These are phyloP conservation scores for Podaxis carcinomalis DNA, from an alignment of 768 basidiomycete genomes.

Conservation along the genomic window DNA sequence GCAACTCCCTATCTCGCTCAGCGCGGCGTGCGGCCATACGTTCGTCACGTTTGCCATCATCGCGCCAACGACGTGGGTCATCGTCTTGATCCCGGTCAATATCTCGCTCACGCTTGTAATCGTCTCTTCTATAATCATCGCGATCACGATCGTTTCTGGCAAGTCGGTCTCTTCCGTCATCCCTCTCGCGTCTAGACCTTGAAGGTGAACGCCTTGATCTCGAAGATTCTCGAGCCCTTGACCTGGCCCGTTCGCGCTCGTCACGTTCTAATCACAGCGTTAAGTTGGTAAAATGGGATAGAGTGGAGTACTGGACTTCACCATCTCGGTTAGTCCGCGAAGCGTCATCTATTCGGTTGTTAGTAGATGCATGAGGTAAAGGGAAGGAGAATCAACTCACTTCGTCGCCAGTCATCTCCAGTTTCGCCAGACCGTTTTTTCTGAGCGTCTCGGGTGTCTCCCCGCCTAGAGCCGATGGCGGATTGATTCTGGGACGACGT, in stretches of 20 bases:
- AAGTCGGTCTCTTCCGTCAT: constrained; percentile 27
- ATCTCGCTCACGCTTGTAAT: constrained; percentile 38
- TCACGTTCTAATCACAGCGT: constrained; percentile 64
- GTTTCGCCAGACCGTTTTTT: constrained; percentile 72
- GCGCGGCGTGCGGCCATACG: constrained; percentile 60
- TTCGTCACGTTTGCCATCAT: constrained; percentile 80
- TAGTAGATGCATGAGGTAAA: constrained; percentile 11
- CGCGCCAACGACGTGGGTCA: constrained; percentile 74
- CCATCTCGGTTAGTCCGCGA: constrained; percentile 54
- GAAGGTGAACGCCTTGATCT: constrained; percentile 57
- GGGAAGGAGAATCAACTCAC: constrained; percentile 35
- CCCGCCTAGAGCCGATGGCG: constrained; percentile 40
- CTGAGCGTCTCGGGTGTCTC: constrained; percentile 53
- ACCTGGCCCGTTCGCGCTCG: constrained; percentile 60
- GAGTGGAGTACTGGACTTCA: constrained; percentile 26
- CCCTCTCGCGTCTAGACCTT: constrained; percentile 42
- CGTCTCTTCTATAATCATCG: constrained; percentile 31
- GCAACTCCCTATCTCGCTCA: constrained; percentile 43
- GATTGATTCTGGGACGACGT: constrained; percentile 31
- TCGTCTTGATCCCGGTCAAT: constrained; percentile 49
- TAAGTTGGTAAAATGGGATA: constrained; percentile 8
- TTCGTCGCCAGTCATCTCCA: constrained; percentile 84
- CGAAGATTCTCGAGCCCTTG: constrained; percentile 61
- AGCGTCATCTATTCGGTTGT: constrained; percentile 36
- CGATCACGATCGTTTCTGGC: constrained; percentile 29